These are phyloP conservation scores for Cryptococcus sp. DNA, from an alignment of 1,284 basidiomycete genomes.

Conservation along the genomic window DNA sequence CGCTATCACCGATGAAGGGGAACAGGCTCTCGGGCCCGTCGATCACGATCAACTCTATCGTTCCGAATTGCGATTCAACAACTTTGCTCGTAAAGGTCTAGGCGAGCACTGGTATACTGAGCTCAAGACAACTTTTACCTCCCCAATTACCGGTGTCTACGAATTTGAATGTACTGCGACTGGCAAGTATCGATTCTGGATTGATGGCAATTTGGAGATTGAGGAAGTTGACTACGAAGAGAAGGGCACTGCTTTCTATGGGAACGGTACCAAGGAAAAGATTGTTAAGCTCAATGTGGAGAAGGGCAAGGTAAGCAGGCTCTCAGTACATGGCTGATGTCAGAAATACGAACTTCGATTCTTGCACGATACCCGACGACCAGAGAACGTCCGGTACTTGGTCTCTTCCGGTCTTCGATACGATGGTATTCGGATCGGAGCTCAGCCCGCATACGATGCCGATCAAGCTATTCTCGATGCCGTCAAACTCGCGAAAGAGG, in stretches of 20 bases:
- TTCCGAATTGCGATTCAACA: conserved; percentile 19
- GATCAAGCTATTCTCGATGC: conserved; percentile 54
- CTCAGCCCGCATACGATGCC: conserved; percentile 58
- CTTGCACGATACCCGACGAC: conserved; percentile 16
- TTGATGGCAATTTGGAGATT: conserved; percentile 59
- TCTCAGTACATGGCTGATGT: background rate
- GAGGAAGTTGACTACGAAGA: conserved; percentile 59
- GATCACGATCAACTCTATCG: conserved; percentile 15
- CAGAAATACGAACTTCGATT: conserved; percentile 15
- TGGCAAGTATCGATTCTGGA: conserved; percentile 51
- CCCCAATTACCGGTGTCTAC: conserved; percentile 23
- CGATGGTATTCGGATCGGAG: conserved; percentile 54
- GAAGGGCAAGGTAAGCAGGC: conserved; percentile 31
- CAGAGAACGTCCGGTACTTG: background rate
- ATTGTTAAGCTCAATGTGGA: conserved; percentile 29
- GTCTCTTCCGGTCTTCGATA: background rate
- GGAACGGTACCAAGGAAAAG: conserved; percentile 52
- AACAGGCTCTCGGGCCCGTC: conserved; percentile 15
- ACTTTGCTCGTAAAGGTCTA: conserved; percentile 21
- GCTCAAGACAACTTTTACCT: conserved; percentile 16
- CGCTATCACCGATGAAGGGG: conserved; percentile 15
- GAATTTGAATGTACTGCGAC: conserved; percentile 24
- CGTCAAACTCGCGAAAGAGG: conserved; percentile 20
- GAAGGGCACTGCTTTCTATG: conserved; percentile 22
- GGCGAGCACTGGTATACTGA: conserved; percentile 14